These are phyloP conservation scores for Willaertia magna DNA, from an alignment of 208 protist species.

Conservation along the genomic window DNA sequence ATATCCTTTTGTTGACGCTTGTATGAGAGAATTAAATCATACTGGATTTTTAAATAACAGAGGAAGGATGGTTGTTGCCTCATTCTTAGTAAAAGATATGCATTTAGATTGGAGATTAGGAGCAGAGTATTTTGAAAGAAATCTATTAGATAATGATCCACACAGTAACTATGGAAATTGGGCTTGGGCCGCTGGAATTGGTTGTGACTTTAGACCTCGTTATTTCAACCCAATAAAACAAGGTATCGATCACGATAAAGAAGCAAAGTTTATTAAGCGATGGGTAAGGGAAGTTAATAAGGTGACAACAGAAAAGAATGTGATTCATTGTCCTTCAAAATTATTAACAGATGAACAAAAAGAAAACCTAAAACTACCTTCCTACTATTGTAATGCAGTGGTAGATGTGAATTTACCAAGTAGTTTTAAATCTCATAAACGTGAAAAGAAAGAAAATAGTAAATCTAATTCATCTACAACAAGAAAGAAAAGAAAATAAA, in stretches of 20 bases:
- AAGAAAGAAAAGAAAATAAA: no score
- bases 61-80: constrained; percentile 54
- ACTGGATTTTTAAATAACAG: constrained; percentile 67
- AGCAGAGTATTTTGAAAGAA: constrained; percentile 61
- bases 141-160: constrained; percentile 67
- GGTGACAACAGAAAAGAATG: neutral
- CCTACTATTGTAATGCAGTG: neutral
- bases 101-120: constrained; percentile 70
- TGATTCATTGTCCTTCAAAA: neutral
- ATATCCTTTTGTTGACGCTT: constrained; percentile 74
- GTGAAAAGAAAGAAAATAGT: no score
- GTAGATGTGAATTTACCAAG: no score
- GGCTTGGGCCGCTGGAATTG: neutral
- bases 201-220: neutral
- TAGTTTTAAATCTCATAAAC: no score
- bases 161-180: constrained; percentile 22
- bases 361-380: neutral
- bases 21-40: constrained; percentile 59
- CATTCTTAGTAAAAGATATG: constrained; percentile 67
- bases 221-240: constrained; percentile 3
- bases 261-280: neutral
- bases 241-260: neutral
- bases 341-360: neutral
- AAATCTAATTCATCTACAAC: no score
- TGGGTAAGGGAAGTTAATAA: neutral